These are phyloP conservation scores for Neofusicoccum ribis DNA, from an alignment of 2,329 filamentous ascomycete species.

Conservation along the genomic window DNA sequence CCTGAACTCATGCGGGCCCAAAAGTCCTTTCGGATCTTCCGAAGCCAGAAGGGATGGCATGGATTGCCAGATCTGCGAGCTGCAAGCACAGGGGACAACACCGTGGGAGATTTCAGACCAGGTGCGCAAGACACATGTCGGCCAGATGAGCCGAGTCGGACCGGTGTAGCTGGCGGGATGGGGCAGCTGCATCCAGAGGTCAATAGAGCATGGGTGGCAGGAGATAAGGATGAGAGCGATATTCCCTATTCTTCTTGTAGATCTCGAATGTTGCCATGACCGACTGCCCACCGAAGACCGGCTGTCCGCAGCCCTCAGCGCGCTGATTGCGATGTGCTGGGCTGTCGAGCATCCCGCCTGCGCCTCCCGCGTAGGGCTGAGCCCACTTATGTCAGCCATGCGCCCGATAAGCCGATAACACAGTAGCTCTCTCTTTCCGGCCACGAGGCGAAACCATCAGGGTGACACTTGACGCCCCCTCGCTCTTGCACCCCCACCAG, in stretches of 20 bases:
- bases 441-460: slow-evolving; percentile 9
- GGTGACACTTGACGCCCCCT: slow-evolving; percentile 2
- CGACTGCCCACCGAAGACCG: too few species aligned
- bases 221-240: slow-evolving; percentile 1
- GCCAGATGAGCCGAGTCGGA: background rate
- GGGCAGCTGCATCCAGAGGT: background rate
- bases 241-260: background rate
- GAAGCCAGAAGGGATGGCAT: background rate
- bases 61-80: background rate
- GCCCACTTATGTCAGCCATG: background rate
- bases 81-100: background rate
- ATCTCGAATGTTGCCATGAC: background rate
- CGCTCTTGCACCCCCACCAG: background rate
- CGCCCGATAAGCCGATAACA: background rate
- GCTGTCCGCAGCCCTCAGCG: too few species aligned
- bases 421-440: background rate
- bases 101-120: background rate
- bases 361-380: slow-evolving; percentile 6
- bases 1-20: too few species aligned
- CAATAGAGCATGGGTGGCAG: background rate
- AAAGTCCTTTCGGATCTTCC: background rate
- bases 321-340: slow-evolving; percentile 1
- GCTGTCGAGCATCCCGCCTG: background rate
- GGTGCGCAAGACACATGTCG: background rate
- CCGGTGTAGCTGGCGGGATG: background rate